A percentile compares a stretch with the other conserved stretches of the same genome.
These are phyloP conservation scores for Alternaria sp. DNA, from an alignment of 2,329 filamentous ascomycete genomes.

Conservation along the genomic window DNA sequence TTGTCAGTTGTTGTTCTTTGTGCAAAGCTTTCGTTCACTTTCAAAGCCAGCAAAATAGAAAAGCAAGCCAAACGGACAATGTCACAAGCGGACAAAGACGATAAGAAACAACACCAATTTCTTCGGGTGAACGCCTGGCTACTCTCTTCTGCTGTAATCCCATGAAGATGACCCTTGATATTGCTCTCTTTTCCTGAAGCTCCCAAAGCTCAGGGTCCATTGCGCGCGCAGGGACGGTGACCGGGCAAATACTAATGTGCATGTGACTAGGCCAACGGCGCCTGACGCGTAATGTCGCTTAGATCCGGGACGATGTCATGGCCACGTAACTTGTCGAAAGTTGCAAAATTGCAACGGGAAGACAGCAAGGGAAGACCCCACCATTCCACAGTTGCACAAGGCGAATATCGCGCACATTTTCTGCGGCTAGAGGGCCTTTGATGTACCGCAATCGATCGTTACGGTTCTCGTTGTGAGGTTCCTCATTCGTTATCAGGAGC, in stretches of 20 bases:
- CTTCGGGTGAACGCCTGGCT: no score
- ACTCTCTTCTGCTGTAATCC: neutral
- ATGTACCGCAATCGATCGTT: neutral
- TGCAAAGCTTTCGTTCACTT: neutral
- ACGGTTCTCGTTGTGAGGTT: no score
- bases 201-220: neutral
- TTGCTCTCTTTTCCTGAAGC: neutral
- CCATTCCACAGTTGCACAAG: neutral
- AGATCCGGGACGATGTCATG: neutral
- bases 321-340: neutral
- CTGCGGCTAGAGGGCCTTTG: no score
- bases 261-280: neutral
- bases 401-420: neutral
- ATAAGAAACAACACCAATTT: slow-evolving; percentile 1
- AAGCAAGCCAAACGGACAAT: slow-evolving; percentile 12
- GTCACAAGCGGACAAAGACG: slow-evolving; percentile 19
- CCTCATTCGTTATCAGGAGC: neutral
- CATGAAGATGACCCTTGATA: neutral
- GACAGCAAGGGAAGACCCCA: no score
- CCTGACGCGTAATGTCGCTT: neutral
- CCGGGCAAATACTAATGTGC: neutral
- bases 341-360: neutral
- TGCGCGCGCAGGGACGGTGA: neutral
- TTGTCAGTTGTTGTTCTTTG: slow-evolving; percentile 9
- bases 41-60: slow-evolving; percentile 12